Evolutionary conservation across 169 alveolate genomes (phyloP), one percentile per base, ranked within the genome.

Genomic region (Cryptosporidium sp.): DNA sequence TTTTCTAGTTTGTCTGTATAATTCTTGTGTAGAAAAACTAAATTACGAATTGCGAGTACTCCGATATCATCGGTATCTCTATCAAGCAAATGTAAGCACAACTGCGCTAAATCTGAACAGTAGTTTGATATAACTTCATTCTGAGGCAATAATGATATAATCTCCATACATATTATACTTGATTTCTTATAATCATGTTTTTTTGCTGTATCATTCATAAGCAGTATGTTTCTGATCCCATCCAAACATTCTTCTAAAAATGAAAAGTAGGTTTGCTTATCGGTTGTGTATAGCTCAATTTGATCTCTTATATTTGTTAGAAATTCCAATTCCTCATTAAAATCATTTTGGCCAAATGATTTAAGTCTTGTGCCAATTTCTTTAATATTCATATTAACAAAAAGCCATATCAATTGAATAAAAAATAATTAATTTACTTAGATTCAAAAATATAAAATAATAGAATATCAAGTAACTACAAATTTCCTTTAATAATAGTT

Each of bases 31-130:
- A 80, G 44, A 61, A 80, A 80, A 21, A 80, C 89, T 14, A 80
- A 65, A 80, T 80, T 80, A 9, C 89, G 61, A 80, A 80, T 80
- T n/a, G 89, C 89, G 37, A 80, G 45, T n/a, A 62, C 68, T 5
- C 89, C 89, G 1, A 80, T 61, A 80, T 80, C 89, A 48, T 80
- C 89, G 5, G 67, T 80, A 31, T 80, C 89, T 44, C 89, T 60
- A 80, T 80, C 89, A 9, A 80, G 69, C 8, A 80, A 26, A 80
- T 80, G 89, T 29, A 80, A 10, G 68, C 89, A 80, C 48, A 80
- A 44, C 39, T 80, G 89, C 39, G 89, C 89, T 16, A 80, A 44
- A 56, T 80, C 89, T 35, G 37, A 48, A 65, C 89, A 62, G 67
- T 80, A 62, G 42, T 80, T 45, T 61, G 89, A 80, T 31, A 80